These are phyloP conservation scores for Tolypocladium guangdongense DNA, from an alignment of 2,329 filamentous ascomycete genomes.

Conservation along the genomic window DNA sequence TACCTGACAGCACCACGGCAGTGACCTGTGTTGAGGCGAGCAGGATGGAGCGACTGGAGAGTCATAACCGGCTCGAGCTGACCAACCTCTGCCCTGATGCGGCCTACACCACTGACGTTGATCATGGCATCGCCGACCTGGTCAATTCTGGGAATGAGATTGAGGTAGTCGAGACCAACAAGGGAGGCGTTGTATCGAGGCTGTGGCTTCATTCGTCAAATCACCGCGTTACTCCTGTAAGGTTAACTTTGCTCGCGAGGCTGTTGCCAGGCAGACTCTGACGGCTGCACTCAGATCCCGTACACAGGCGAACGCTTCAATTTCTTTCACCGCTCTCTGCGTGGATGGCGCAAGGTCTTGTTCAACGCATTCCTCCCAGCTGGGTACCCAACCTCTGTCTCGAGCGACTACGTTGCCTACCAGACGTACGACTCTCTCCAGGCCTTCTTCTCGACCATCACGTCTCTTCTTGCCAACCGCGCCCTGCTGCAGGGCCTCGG, in stretches of 20 bases:
- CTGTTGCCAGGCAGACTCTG: not conserved
- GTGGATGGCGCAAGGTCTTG: slow-evolving; percentile 32
- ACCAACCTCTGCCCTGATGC: not conserved
- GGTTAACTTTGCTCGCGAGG: not conserved
- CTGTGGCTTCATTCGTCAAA: slow-evolving; percentile 21
- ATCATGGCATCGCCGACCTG: slow-evolving; percentile 11
- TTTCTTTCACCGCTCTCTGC: slow-evolving; percentile 15
- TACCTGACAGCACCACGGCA: not conserved
- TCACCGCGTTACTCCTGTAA: slow-evolving; percentile 17
- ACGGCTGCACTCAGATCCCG: not conserved
- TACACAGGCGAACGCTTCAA: slow-evolving; percentile 10
- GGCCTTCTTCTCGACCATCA: slow-evolving; percentile 75
- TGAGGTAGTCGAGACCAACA: slow-evolving; percentile 26
- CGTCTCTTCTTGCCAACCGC: slow-evolving; percentile 66
- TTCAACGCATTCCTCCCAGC: slow-evolving; percentile 69
- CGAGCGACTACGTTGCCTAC: slow-evolving; percentile 70
- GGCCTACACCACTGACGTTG: not conserved
- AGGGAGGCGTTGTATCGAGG: slow-evolving; percentile 22
- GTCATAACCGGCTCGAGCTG: not conserved
- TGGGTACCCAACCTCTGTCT: slow-evolving; percentile 82
- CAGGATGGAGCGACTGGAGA: not conserved
- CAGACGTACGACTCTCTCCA: slow-evolving; percentile 65
- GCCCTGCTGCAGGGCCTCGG: slow-evolving; percentile 74
- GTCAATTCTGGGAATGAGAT: slow-evolving; percentile 15
- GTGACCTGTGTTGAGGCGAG: not conserved